Base-by-base conservation (phyloP, 1,139 yeast genomes). In the Insectozyma bohioensis region DNA sequence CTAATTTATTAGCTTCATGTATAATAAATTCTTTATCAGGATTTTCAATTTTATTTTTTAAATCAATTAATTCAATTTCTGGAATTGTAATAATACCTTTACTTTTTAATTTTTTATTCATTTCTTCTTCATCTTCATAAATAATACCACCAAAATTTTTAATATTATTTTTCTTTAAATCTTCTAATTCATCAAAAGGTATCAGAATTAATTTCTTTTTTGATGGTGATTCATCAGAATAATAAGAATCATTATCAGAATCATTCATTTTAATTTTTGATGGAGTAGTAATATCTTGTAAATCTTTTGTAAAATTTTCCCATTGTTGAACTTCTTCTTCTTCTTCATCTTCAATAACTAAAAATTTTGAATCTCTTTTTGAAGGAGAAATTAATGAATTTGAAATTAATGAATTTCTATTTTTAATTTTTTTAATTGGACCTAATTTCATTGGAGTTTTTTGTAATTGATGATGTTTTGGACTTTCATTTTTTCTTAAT, bases 131-230 rank as follows among this genome's bases (percentile, higher is more conserved):
- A 41, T 57, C n/a, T n/a, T n/a, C n/a, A n/a, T n/a, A n/a, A n/a
- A n/a, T n/a, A n/a, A n/a, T n/a, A n/a, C n/a, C n/a, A n/a, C n/a
- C n/a, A n/a, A n/a, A n/a, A n/a, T n/a, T n/a, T n/a, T n/a, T n/a
- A 7, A 9, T 20, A 10, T 5, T 6, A 12, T 12, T 26, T 11
- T 26, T 18, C 15, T 13, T 20, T 16, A 26, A 26, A n/a, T 12
- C 18, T 12, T 70, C 67, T 36, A 67, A 76, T 38, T 72, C 73
- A 1, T 66, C 74, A 30, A 53, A 48, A 3, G 82, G 66, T 14
- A 81, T 43, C n/a, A 77, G 45, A 6, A 73, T 70, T 39, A 78
- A n/a, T n/a, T n/a, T n/a, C 15, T 15, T 13, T 24, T 29, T 29
- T 18, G 22, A 23, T 23, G 32, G 32, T 2, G 32, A 29, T 4